Conservation (phyloP, 495 filamentous ascomycete genomes). For the Talaromyces proteolyticus region DNA sequence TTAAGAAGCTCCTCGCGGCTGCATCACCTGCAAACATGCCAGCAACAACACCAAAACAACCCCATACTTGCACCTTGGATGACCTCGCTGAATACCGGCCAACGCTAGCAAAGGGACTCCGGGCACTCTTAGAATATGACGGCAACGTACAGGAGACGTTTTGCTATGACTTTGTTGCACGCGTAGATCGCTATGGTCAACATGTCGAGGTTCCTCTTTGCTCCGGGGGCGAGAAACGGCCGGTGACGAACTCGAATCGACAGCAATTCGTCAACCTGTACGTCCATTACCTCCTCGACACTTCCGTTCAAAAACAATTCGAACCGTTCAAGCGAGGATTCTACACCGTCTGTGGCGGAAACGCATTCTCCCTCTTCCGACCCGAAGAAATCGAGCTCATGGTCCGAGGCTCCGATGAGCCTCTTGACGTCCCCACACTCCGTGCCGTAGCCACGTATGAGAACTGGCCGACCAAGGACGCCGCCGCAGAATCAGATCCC, state of each 20-base stretch:
- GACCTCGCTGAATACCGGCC: slow-evolving; percentile 86
- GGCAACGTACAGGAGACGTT: slow-evolving; percentile 81
- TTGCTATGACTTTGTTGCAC: slow-evolving; percentile 76
- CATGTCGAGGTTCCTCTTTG: slow-evolving; percentile 62
- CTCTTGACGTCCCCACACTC: slow-evolving; percentile 71
- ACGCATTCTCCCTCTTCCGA: slow-evolving; percentile 84
- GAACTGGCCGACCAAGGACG: slow-evolving; percentile 51
- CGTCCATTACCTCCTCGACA: slow-evolving; percentile 75
- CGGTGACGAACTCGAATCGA: slow-evolving; percentile 81
- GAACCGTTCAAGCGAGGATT: slow-evolving; percentile 96
- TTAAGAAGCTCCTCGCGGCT: slow-evolving; percentile 77
- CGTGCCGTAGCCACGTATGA: slow-evolving; percentile 78
- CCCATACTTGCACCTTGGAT: slow-evolving; percentile 68
- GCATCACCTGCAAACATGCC: slow-evolving; percentile 51
- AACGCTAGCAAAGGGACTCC: slow-evolving; percentile 67
- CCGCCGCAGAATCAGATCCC: slow-evolving; percentile 47
- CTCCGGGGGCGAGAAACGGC: slow-evolving; percentile 62
- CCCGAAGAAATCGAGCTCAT: slow-evolving; percentile 92
- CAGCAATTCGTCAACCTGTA: slow-evolving; percentile 88
- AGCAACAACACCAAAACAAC: slow-evolving; percentile 49
- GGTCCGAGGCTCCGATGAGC: slow-evolving; percentile 81
- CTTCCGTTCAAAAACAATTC: slow-evolving; percentile 73
- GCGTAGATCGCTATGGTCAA: slow-evolving; percentile 73
- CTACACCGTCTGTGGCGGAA: slow-evolving; percentile 87
- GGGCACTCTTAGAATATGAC: slow-evolving; percentile 72